Conservation (phyloP, 2,329 filamentous ascomycete species). For the Ascochyta koolunga region DNA sequence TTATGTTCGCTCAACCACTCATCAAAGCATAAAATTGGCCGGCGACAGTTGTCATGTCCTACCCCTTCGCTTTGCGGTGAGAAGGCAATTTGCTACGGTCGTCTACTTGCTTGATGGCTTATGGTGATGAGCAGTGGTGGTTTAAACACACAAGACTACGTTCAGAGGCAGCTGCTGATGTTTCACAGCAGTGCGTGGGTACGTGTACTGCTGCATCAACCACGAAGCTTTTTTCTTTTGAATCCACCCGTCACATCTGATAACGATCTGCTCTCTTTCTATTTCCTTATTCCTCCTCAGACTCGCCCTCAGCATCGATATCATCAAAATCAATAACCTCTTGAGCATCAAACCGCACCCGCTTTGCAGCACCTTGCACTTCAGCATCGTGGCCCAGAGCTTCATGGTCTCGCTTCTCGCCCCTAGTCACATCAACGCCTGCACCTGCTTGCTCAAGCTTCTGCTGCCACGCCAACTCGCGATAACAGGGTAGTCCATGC, state of each 20-base stretch:
- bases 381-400: not conserved
- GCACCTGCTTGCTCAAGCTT: not conserved
- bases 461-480: not conserved
- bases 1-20: too few species aligned
- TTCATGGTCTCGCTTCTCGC: not conserved
- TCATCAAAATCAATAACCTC: not conserved
- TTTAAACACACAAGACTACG: too few species aligned
- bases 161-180: too few species aligned
- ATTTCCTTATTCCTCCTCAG: constrained; percentile 11
- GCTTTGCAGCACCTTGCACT: not conserved
- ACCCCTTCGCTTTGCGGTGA: too few species aligned
- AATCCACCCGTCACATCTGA: not conserved
- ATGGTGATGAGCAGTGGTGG: too few species aligned
- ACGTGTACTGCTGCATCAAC: too few species aligned
- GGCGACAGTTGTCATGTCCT: too few species aligned
- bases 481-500: constrained; percentile 32
- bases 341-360: not conserved
- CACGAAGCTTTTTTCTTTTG: not conserved
- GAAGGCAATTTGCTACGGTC: too few species aligned
- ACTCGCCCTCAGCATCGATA: constrained; percentile 14
- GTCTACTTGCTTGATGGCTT: too few species aligned
- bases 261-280: not conserved
- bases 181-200: too few species aligned
- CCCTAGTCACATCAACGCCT: not conserved
- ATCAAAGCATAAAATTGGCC: too few species aligned